These are phyloP conservation scores for Verticillium nonalfalfae DNA, from an alignment of 2,329 filamentous ascomycete genomes.

Conservation along the genomic window DNA sequence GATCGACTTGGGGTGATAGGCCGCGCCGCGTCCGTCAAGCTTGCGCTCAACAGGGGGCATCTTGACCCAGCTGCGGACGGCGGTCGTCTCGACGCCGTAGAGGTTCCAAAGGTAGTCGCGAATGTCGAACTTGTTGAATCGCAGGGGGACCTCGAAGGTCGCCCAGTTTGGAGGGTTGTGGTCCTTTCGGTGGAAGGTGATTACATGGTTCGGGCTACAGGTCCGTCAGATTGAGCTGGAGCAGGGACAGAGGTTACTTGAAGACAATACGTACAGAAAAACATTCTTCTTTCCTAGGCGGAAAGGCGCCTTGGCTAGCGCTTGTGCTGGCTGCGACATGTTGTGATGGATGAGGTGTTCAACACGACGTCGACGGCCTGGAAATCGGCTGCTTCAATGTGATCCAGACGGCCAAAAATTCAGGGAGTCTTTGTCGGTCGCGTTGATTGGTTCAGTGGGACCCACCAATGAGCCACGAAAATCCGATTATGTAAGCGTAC, in stretches of 20 bases:
- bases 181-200: conserved; percentile 70
- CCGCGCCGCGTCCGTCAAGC: conserved; percentile 41
- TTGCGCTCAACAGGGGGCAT: conserved; percentile 51
- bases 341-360: conserved; percentile 9
- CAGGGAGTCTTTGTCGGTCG: neutral
- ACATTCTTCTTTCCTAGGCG: conserved; percentile 47
- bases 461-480: neutral
- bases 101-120: conserved; percentile 88
- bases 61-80: conserved; percentile 75
- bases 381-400: neutral
- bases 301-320: conserved; percentile 32
- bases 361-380: neutral
- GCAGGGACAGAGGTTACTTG: neutral
- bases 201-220: conserved; percentile 69
- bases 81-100: conserved; percentile 68
- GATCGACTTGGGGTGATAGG: conserved; percentile 63
- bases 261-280: conserved; percentile 40
- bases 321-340: conserved; percentile 32
- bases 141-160: conserved; percentile 83
- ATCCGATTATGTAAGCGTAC: neutral
- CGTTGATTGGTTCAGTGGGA: conserved; percentile 6
- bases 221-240: neutral
- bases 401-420: conserved; percentile 7
- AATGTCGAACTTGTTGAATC: conserved; percentile 93
- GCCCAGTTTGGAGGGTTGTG: conserved; percentile 73